Percentiles rank a stretch among this genome's conserved stretches.
These are phyloP conservation scores for Aquilaria sinensis DNA, from an alignment of 345 rosid species.

Conservation along the genomic window DNA sequence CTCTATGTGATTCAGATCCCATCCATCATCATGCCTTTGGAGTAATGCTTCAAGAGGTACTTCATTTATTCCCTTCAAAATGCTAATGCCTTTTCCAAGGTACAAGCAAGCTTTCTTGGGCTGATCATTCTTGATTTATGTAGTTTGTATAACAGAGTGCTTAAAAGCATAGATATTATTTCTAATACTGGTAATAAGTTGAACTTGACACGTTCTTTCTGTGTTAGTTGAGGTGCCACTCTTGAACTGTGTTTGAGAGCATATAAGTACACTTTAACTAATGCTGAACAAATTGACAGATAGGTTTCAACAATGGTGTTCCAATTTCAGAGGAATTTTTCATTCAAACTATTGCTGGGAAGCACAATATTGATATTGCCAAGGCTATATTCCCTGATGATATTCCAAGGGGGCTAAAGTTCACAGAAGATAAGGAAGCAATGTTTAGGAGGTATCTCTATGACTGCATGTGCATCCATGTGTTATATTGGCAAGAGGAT, in stretches of 20 bases:
- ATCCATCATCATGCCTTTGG: constrained; percentile 61
- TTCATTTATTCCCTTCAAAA: background rate
- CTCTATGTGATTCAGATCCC: constrained; percentile 96
- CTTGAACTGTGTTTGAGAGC: background rate
- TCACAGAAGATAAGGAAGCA: constrained; percentile 78
- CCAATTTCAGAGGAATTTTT: constrained; percentile 81
- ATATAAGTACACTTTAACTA: background rate
- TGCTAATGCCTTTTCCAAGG: too few relatives aligned
- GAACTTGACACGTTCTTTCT: background rate
- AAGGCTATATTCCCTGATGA: constrained; percentile 58
- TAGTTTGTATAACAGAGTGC: background rate
- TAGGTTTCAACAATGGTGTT: constrained; percentile 80
- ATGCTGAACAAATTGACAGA: constrained; percentile 34
- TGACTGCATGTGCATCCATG: background rate
- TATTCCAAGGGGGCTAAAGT: constrained; percentile 47
- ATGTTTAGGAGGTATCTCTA: constrained; percentile 53
- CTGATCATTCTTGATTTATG: background rate
- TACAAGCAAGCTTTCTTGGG: background rate
- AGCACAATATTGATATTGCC: constrained; percentile 77
- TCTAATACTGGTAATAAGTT: background rate
- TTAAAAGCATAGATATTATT: background rate
- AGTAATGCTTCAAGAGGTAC: constrained; percentile 73
- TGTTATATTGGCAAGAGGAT: constrained; percentile 3
- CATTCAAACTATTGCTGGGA: constrained; percentile 62
- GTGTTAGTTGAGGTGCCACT: background rate